Conservation (phyloP, 805 yeast genomes). For the Wickerhamiella slavikovae region DNA sequence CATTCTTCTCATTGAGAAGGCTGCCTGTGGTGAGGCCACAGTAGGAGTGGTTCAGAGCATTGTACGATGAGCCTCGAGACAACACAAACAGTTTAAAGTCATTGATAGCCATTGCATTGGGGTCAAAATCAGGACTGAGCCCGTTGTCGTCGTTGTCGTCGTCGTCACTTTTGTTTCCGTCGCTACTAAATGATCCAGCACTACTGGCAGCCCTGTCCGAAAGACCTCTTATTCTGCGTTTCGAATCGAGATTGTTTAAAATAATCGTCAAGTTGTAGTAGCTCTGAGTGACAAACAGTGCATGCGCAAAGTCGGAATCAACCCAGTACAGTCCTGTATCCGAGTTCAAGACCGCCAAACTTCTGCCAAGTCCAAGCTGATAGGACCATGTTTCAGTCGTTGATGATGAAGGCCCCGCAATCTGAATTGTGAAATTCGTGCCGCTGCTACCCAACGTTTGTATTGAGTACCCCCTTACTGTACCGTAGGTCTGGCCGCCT, state of each 20-base stretch:
- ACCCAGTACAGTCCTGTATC: constrained; percentile 22
- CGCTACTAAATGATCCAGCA: too few species aligned
- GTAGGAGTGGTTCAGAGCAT: constrained; percentile 32
- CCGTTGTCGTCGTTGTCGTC: not conserved
- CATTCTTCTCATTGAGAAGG: constrained; percentile 15
- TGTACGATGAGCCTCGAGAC: too few species aligned
- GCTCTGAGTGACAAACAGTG: constrained; percentile 33
- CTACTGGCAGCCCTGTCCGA: too few species aligned
- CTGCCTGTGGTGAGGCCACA: constrained; percentile 50
- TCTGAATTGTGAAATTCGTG: constrained; percentile 4
- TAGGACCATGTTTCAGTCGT: constrained; percentile 29
- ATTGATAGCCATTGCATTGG: not conserved
- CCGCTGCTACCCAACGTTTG: too few species aligned
- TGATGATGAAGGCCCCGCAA: constrained; percentile 4
- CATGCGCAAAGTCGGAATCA: constrained; percentile 52
- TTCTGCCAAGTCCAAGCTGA: constrained; percentile 33
- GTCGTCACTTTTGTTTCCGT: constrained; percentile 1
- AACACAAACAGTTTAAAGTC: constrained; percentile 1
- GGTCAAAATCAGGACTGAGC: not conserved
- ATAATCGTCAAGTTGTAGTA: constrained; percentile 5
- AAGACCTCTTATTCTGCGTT: too few species aligned
- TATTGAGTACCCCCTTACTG: too few species aligned
- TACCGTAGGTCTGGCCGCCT: not conserved
- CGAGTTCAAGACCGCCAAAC: constrained; percentile 13
- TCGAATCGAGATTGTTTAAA: constrained; percentile 6